Evolutionary conservation across 306 rosid species (phyloP), one percentile per base, ranked within the genome.

Genomic region (Castanopsis chinensis): DNA sequence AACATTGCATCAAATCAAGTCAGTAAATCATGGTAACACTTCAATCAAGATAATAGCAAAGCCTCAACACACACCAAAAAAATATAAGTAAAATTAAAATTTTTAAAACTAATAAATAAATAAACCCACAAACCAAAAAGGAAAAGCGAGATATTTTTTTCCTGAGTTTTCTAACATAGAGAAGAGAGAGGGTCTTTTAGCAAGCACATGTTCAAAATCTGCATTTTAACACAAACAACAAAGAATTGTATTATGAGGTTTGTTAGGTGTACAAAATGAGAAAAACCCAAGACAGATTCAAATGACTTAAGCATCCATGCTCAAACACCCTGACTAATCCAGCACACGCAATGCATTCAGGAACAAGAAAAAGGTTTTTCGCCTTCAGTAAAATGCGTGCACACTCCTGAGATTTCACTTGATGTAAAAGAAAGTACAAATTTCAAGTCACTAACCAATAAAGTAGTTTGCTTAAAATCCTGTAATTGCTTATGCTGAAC

Each of bases 1-100:
- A 80, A 74, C 76, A 77, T 60, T 13, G 53, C 37, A 83, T 85
- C 82, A 83, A 72, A 84, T 67, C 19, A 69, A 71, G 70, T 64
- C 35, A 52, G 58, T 67, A 83, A 32, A 75, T 77, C 63, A 61
- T 60, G 58, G 49, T 6, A 67, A 54, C 33, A 49, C 35, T 73
- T 65, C 69, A 30, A 67, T 18, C 64, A 58, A 28, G 63, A 71
- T 33, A 68, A 3, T 2, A 37, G 12, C 23, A 35, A 32, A 32
- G 41, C 49, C 51, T 30, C 75, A 73, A 54, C 70, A 49, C 14
- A 58, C 52, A 37, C 49, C 30, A 59, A 59, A 11, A 23, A 9
- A 23, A 59, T 10, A 10, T 58, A 20, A 12, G 25, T 9, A 58
- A 58, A 4, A 19, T 19, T 14, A 21, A 8, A 8, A 57, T 21